Evolutionary conservation across 2,329 filamentous ascomycete genomes (phyloP).

Genomic region (Xylaria sp.): DNA sequence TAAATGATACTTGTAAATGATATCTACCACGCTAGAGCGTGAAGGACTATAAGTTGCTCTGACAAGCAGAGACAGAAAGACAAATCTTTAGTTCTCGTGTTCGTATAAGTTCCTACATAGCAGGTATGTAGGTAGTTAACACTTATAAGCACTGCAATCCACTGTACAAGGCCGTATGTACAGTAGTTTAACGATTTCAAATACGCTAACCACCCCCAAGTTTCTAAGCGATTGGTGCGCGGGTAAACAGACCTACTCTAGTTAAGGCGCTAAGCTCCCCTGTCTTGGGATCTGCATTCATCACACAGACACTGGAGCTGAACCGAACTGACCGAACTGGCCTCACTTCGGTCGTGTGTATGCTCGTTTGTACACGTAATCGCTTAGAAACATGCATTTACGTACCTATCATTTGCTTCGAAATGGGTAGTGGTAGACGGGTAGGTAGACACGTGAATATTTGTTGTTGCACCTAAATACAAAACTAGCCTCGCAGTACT

Average conservation of each 20-base stretch:
- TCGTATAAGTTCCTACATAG: not conserved
- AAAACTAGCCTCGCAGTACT: constrained; percentile 1
- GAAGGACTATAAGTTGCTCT: not conserved
- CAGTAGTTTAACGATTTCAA: constrained; percentile 18
- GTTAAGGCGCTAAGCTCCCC: not conserved
- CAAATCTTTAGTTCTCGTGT: not conserved
- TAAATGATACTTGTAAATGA: not conserved
- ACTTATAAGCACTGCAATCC: not conserved
- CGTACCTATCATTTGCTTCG: constrained; percentile 1
- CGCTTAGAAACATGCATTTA: too few species aligned
- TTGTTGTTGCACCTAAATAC: constrained; percentile 20
- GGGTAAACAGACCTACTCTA: not conserved
- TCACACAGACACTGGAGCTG: not conserved
- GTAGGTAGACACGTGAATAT: not conserved
- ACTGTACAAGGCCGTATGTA: not conserved
- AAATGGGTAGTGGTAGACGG: not conserved
- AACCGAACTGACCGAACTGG: constrained; percentile 1
- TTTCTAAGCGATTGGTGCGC: constrained; percentile 22
- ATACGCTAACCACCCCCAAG: constrained; percentile 9
- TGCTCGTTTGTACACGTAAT: too few species aligned
- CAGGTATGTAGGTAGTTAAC: not conserved
- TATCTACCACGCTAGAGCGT: not conserved
- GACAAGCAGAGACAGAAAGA: not conserved
- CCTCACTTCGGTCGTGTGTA: too few species aligned
- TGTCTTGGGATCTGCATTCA: constrained; percentile 7